Conservation (phyloP, 257 asterid species). For the Lycium barbarum region DNA sequence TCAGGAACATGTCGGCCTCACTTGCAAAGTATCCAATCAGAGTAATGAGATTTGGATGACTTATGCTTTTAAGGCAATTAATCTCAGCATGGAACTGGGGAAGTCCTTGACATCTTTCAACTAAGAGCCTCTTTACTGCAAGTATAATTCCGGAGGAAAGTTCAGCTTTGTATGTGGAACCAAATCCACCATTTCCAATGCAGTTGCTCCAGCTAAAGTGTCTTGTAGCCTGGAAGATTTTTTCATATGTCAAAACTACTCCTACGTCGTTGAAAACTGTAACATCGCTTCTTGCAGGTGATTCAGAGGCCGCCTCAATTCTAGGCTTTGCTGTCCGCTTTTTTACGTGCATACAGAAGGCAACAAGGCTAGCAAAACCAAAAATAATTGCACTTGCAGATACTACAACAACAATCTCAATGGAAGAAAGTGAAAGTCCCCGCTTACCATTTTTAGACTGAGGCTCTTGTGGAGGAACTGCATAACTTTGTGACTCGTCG, state of each 20-base stretch:
- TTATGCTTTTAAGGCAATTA: constrained; percentile 70
- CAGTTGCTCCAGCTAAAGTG: constrained; percentile 81
- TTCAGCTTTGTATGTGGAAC: constrained; percentile 92
- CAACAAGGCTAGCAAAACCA: constrained; percentile 63
- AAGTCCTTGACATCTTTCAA: constrained; percentile 69
- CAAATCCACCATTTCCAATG: constrained; percentile 92
- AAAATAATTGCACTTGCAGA: constrained; percentile 76
- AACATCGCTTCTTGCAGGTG: constrained; percentile 63
- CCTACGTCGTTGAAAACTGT: constrained; percentile 74
- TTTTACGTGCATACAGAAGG: constrained; percentile 69
- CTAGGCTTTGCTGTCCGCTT: constrained; percentile 72
- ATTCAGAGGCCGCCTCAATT: constrained; percentile 53
- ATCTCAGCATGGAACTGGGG: constrained; percentile 86
- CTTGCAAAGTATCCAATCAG: constrained; percentile 85
- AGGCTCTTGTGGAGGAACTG: constrained; percentile 48
- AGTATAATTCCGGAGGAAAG: constrained; percentile 76
- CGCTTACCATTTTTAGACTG: constrained; percentile 31
- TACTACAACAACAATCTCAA: constrained; percentile 71
- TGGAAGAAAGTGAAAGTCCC: constrained; percentile 50
- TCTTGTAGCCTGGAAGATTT: constrained; percentile 74
- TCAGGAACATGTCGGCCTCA: constrained; percentile 81
- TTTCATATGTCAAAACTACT: constrained; percentile 72
- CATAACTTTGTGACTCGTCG: constrained; percentile 40
- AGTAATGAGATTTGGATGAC: constrained; percentile 81
- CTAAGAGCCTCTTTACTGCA: constrained; percentile 78